Evolutionary conservation across 306 rosid species (phyloP), one percentile per base, ranked within the genome.

Genomic region (Medicago lupulina): DNA sequence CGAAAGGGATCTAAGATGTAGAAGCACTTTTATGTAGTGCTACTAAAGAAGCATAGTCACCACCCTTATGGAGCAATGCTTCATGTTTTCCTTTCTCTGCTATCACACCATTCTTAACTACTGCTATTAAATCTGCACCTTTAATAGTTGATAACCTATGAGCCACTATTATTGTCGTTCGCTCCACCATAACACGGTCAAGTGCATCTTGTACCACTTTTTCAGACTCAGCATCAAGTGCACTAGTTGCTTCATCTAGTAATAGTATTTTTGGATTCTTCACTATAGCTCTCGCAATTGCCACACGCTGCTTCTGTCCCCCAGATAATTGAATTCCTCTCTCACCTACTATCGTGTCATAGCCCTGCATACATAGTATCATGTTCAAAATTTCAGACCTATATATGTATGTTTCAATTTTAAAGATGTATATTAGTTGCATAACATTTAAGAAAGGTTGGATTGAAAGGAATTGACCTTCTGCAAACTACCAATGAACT

Each of bases 181-280:
- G 73, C 50, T 83, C 53, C 66, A 86, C 86, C 89, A 82, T 86
- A 4, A 92, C 88, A 5, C 78, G 73, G 76, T 89, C 97, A 18
- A 92, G 80, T 38, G 97, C 95, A 83, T 85, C 90, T 68, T 89
- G 97, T 23, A 89, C 97, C n/a, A 88, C 85, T 43, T 83, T 81
- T 46, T 92, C 96, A 0, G 96, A 89, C 66, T 92, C 96, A 0
- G 97, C 97, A 70, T 92, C 97, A n/a, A 92, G 91, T 46, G 96
- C 96, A 72, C 96, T 89, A 0, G 97, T 89, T 0, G 97, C 97
- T 82, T 91, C 97, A 41, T 91, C 97, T 12, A 91, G 85, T 10
- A 91, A 57, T 25, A 91, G 65, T 69, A 91, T 79, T 68, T 86
- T 88, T 4, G 97, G 97, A 69, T 82, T 81, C 85, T 89, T 88